Base-by-base conservation (phyloP, 768 basidiomycete species). In the Lactifluus pinguis region DNA sequence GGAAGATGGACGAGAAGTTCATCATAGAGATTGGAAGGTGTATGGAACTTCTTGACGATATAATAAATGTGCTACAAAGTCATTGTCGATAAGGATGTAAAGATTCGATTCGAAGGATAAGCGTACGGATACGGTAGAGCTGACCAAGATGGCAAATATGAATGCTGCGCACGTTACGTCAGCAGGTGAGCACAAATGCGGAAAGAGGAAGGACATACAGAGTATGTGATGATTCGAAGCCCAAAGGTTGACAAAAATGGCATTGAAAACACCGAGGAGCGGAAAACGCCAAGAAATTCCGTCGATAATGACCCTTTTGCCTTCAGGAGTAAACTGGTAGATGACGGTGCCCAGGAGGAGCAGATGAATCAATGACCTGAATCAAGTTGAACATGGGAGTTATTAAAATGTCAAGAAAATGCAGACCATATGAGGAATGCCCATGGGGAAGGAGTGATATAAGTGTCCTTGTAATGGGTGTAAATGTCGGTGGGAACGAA, bases 1-100 rank as follows among this genome's bases (percentile, higher is more conserved):
- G 97, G 97, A 17, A 97, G 84, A 72, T 98, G 94, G 48, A 98
- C 80, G 63, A 95, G 94, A 64, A 95, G 71, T 73, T 97, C 94
- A 64, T 95, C 93, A 21, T 78, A 77, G 48, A 79, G 66, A 61
- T 70, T 80, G 68, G 87, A 79, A 30, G 89, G 75, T 30, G 79
- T 72, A 71, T 93, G 85, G 63, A 84, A 81, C 74, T 93, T 92
- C 80, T 95, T 95, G 70, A 98, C 87, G 60, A 90, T 76, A 71
- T 95, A 98, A 77, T 98, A 97, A 72, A 95, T 90, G 73, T 95
- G 92, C 80, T 87, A 70, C 3, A 77, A 10, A 70, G 49, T 70
- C 2, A 17, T 36, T 41, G 30, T 72, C 14, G 73, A 67, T 61
- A 63, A 77, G 66, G 51, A 73, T 67, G 17, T 72, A 70, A 53